A percentile compares a stretch with the other conserved stretches of the same genome.
Conservation (phyloP, 106 monocot species). For the Alisma plantagoaquatica region DNA sequence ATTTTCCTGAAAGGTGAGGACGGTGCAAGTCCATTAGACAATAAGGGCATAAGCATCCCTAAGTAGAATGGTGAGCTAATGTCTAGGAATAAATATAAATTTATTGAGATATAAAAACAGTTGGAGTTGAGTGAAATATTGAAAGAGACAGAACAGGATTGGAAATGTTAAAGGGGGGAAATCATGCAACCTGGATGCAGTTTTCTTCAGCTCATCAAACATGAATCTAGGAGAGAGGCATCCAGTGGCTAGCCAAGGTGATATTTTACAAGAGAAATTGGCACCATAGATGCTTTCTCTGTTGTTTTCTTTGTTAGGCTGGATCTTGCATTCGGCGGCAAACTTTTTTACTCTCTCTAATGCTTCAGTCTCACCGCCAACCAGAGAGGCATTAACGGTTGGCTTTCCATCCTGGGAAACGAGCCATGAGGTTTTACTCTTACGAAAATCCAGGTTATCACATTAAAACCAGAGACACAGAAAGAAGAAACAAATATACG, state of each 20-base stretch:
- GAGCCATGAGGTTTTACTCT: not conserved
- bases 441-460: too few species aligned
- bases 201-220: conserved; percentile 87
- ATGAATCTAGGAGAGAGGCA: conserved; percentile 97
- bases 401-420: conserved; percentile 51
- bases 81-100: too few species aligned
- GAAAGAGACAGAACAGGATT: too few species aligned
- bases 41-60: too few species aligned
- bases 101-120: too few species aligned
- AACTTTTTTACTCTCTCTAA: conserved; percentile 75
- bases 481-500: too few species aligned
- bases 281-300: conserved; percentile 90
- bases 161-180: too few species aligned
- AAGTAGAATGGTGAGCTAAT: too few species aligned
- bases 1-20: conserved; percentile 45
- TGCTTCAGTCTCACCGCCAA: conserved; percentile 91
- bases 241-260: conserved; percentile 91
- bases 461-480: too few species aligned
- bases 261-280: conserved; percentile 99
- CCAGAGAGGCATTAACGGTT: conserved; percentile 42
- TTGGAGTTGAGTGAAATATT: too few species aligned
- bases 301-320: conserved; percentile 41
- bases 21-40: too few species aligned
- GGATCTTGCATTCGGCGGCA: conserved; percentile 62
- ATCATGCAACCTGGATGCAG: conserved; percentile 77